Base-by-base conservation (phyloP, 768 basidiomycete species). In the Suillus tomentosus region DNA sequence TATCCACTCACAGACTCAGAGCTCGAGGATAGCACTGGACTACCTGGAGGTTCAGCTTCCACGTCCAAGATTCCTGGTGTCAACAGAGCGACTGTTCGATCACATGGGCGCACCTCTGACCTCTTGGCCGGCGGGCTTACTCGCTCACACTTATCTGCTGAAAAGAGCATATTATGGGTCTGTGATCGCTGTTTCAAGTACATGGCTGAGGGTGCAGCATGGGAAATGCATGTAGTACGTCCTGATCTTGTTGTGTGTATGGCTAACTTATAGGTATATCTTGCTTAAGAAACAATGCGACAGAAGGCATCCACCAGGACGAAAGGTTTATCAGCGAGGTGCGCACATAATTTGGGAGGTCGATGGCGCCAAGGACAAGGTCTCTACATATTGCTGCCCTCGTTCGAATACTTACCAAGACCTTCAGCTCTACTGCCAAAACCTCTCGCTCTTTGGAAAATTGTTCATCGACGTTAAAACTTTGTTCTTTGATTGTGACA, bases 381-480 rank as follows among this genome's bases (percentile, higher is more conserved):
- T 93, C 66, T 62, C 81, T 71, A 64, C 27, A 15, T 31, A 36
- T n/a, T 37, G 37, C 24, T 45, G 15, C 43, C 31, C 6, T 43
- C 22, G n/a, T 40, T 40, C 42, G 19, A 47, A 55, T 39, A 43
- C 34, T 22, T 45, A 64, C 62, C 40, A 59, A 37, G 60, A 36
- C 53, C 57, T 60, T 3, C 72, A 98, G 96, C 82, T 98, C 6
- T 99, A 96, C 72, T 99, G 96, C 75, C 96, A 99, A 75, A 96
- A 96, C 71, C 79, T 99, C 37, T 91, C 95, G 19, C 82, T 99
- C 8, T 99, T 98, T 71, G 96, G 96, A 37, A 99, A 99, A 76
- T 81, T 99, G n/a, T 99, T 99, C 75, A 98, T 99, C 71, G 97
- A 99, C 71, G 91, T 96, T 66, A 99, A 99, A 78, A 96, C 96